Base-by-base conservation (phyloP, 495 filamentous ascomycete species). In the Neurospora sp. region DNA sequence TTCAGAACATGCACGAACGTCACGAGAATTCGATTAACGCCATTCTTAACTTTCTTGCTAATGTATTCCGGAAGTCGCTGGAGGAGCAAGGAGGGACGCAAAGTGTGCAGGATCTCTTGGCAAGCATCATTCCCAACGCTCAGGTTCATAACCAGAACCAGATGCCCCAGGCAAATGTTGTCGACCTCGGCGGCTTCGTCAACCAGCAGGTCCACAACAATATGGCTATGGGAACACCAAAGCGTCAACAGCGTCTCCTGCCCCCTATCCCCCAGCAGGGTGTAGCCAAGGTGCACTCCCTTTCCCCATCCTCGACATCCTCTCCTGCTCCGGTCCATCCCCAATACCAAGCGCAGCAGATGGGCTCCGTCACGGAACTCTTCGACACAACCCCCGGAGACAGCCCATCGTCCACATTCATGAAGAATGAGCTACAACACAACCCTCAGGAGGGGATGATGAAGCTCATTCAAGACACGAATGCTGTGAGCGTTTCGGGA, bases 21-120 rank as follows among this genome's bases (percentile, higher is more conserved):
- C 96, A 99, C 77, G 96, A 99, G 80, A 97, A 94, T 77, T 97
- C 94, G 11, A 99, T 99, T 79, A 98, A 97, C 76, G 96, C 96
- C 35, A 98, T 99, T 75, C 85, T 99, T 18, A 97, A 94, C 40
- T 99, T 98, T 80, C 87, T 99, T 3, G 96, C 96, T 20, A 98
- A 96, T 10, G 93, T 99, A 10, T 99, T 98, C 84, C 92, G 96
- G 76, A 92, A 88, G 71, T 87, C 86, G 71, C 78, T 89, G 68
- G 87, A 89, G 78, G 84, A 85, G 69, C 84, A 87, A 70, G 84
- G 86, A n/a, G 89, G 89, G 61, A 81, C 85, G 0, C 88, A 91
- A 74, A 92, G 90, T 68, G 85, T 93, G 37, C 89, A 90, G 20
- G 91, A 91, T 73, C 87, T 93, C 68, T 87, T 94, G 78, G 87